A percentile compares a stretch with the other conserved stretches of the same genome.
phyloP scores from a whole-genome alignment of 2,329 filamentous ascomycete genomes.

The Sporothrix curviconia region DNA sequence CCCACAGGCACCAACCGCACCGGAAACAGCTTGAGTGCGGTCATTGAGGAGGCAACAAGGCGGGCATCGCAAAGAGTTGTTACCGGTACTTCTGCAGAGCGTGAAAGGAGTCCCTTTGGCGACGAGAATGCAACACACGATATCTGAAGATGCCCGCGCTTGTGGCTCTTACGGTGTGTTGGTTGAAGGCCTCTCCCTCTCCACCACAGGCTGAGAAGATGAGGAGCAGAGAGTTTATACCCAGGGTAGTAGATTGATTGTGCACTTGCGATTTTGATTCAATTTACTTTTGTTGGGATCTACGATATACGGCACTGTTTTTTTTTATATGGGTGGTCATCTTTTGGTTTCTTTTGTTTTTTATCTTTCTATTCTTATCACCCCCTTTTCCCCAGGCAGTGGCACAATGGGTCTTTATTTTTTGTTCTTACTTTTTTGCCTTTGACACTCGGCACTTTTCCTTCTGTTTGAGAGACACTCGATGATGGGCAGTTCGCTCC shows the following conservation, averaged over 20 bases:
- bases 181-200: no score
- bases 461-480: neutral
- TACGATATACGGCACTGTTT: slow-evolving; percentile 1
- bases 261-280: slow-evolving; percentile 1
- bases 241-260: neutral
- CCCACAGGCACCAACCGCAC: slow-evolving; percentile 29
- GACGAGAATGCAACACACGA: slow-evolving; percentile 53
- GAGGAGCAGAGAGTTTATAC: neutral
- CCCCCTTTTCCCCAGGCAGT: neutral
- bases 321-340: slow-evolving; percentile 5
- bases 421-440: neutral
- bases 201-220: no score
- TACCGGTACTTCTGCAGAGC: slow-evolving; percentile 24
- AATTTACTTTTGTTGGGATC: neutral
- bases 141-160: slow-evolving; percentile 24
- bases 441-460: neutral
- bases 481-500: neutral
- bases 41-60: slow-evolving; percentile 47
- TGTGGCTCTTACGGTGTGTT: neutral
- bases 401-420: neutral
- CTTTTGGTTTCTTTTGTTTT: neutral
- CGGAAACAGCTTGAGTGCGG: slow-evolving; percentile 45
- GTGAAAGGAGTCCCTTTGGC: slow-evolving; percentile 46
- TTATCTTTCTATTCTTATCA: neutral
- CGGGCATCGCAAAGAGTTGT: slow-evolving; percentile 33